phyloP scores from a whole-genome alignment of 768 basidiomycete genomes.

The Tylopilus cervinicoccineus region DNA sequence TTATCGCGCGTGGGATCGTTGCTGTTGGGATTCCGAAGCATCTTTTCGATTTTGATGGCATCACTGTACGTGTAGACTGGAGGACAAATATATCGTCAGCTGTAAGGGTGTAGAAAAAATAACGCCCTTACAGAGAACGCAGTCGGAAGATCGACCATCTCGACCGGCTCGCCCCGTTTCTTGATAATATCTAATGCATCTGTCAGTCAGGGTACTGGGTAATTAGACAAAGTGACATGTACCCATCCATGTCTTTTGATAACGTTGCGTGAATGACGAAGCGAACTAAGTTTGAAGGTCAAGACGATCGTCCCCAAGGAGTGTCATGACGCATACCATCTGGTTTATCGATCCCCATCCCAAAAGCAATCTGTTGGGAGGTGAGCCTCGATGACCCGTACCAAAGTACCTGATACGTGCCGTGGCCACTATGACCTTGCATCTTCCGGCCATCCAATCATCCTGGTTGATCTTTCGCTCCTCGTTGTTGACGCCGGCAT shows the following conservation, averaged over 20 bases:
- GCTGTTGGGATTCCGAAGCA: constrained; percentile 56
- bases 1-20: constrained; percentile 31
- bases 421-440: constrained; percentile 89
- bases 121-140: constrained; percentile 70
- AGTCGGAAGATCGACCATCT: constrained; percentile 80
- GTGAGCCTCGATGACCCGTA: not conserved
- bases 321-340: constrained; percentile 46
- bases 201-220: not conserved
- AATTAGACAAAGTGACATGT: constrained; percentile 20
- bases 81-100: not conserved
- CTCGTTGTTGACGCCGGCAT: constrained; percentile 66
- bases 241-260: constrained; percentile 84
- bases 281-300: constrained; percentile 53
- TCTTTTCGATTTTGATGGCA: constrained; percentile 46
- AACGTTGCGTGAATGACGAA: constrained; percentile 88
- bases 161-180: constrained; percentile 97
- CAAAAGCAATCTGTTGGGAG: constrained; percentile 76
- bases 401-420: constrained; percentile 39
- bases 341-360: constrained; percentile 93
- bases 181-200: constrained; percentile 68
- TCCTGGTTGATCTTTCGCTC: constrained; percentile 62
- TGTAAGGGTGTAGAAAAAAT: not conserved
- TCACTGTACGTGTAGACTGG: constrained; percentile 69
- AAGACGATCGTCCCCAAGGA: not conserved
- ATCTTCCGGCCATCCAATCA: constrained; percentile 70